Evolutionary conservation across 108 stramenopile genomes (phyloP).

Genomic region (Skeletonema costatum): DNA sequence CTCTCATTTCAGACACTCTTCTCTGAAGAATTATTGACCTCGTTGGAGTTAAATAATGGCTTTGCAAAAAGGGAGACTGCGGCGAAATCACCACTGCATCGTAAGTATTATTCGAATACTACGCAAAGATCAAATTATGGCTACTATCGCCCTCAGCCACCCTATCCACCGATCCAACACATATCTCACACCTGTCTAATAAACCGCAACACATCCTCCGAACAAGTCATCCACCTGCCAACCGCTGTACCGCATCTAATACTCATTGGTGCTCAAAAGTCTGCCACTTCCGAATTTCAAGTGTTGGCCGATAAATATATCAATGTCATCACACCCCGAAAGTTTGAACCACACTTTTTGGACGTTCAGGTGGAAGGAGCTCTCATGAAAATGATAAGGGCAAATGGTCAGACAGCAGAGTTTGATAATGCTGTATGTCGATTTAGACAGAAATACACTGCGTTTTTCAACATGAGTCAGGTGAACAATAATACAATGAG

Average conservation of each 20-base stretch:
- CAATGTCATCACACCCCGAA: slow-evolving; percentile 3
- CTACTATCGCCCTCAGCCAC: background rate
- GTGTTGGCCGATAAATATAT: background rate
- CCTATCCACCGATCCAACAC: background rate
- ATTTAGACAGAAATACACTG: background rate
- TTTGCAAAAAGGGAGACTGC: background rate
- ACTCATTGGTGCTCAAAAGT: slow-evolving; percentile 19
- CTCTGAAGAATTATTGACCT: background rate
- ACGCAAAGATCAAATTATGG: background rate
- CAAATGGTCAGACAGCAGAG: background rate
- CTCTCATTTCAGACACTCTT: background rate
- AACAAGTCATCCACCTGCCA: slow-evolving; percentile 1
- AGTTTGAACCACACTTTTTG: slow-evolving; percentile 19
- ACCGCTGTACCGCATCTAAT: slow-evolving; percentile 14
- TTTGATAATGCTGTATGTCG: background rate
- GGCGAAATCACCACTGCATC: background rate
- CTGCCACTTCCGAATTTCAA: slow-evolving; percentile 4
- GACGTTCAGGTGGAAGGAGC: background rate
- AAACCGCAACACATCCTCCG: background rate
- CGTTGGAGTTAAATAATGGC: no score
- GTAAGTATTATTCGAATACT: background rate
- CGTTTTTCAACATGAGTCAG: background rate
- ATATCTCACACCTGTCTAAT: slow-evolving; percentile 7
- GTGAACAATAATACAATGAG: background rate
- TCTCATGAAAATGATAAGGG: background rate